These are phyloP conservation scores for Sclerospora graminicola DNA, from an alignment of 352 stramenopile species.

Conservation along the genomic window DNA sequence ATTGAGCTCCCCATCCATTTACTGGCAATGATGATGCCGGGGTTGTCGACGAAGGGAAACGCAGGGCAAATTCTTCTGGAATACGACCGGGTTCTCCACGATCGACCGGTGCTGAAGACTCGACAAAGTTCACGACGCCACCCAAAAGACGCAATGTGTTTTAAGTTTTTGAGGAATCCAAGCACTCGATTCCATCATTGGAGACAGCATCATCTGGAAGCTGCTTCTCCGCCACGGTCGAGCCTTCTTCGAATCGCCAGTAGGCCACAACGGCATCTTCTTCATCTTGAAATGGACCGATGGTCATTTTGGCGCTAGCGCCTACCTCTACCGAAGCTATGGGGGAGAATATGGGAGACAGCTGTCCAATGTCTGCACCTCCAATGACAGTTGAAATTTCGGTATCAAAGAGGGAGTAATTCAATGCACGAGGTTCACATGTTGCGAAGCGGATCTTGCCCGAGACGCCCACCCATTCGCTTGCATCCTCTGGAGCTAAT, in stretches of 20 bases:
- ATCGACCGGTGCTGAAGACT: conserved; percentile 61
- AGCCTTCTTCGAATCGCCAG: conserved; percentile 80
- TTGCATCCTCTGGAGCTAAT: conserved; percentile 50
- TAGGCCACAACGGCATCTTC: conserved; percentile 79
- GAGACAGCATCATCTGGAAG: not conserved
- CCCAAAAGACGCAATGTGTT: conserved; percentile 55
- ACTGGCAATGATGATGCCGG: conserved; percentile 2
- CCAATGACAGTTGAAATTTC: conserved; percentile 10
- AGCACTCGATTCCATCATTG: conserved; percentile 32
- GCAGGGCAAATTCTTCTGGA: conserved; percentile 55
- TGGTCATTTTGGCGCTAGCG: conserved; percentile 39
- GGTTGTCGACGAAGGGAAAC: conserved; percentile 23
- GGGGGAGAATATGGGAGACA: too few relatives aligned
- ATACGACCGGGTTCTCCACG: conserved; percentile 59
- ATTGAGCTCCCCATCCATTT: too few relatives aligned
- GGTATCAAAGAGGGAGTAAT: conserved; percentile 32
- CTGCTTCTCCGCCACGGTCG: conserved; percentile 13
- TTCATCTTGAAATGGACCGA: conserved; percentile 77
- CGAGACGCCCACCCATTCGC: conserved; percentile 45
- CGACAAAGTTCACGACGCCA: conserved; percentile 26
- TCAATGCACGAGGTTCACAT: conserved; percentile 45
- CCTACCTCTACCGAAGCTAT: too few relatives aligned
- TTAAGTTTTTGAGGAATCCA: conserved; percentile 77
- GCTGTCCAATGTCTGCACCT: too few relatives aligned
- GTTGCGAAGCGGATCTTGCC: conserved; percentile 31